phyloP scores from a whole-genome alignment of 495 filamentous ascomycete species.

The Copromyces sp. region DNA sequence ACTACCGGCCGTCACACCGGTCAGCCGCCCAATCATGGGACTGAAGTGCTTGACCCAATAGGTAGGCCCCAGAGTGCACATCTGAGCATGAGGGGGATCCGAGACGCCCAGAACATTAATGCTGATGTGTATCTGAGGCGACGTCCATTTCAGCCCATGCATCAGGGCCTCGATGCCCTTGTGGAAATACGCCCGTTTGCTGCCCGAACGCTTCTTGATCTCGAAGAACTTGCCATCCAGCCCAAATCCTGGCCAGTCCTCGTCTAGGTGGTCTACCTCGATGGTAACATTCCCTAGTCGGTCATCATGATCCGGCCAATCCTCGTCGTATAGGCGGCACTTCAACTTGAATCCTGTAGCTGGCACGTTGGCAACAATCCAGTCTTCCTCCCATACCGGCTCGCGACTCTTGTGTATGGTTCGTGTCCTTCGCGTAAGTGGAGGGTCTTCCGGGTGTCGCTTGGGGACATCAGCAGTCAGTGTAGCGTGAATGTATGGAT shows the following conservation, averaged over 20 bases:
- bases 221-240: constrained; percentile 48
- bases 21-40: constrained; percentile 75
- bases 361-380: constrained; percentile 81
- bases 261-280: constrained; percentile 42
- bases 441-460: constrained; percentile 71
- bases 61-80: constrained; percentile 69
- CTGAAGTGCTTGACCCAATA: constrained; percentile 78
- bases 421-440: constrained; percentile 59
- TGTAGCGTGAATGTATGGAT: constrained; percentile 71
- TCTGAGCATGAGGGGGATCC: constrained; percentile 59
- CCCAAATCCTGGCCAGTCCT: constrained; percentile 57
- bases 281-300: constrained; percentile 75
- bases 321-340: constrained; percentile 77
- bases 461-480: constrained; percentile 50
- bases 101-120: constrained; percentile 67
- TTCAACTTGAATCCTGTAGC: constrained; percentile 69
- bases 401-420: constrained; percentile 61
- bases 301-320: constrained; percentile 78
- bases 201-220: constrained; percentile 73
- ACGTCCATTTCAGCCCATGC: constrained; percentile 7
- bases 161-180: constrained; percentile 49
- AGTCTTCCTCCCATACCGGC: constrained; percentile 73
- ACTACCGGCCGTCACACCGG: constrained; percentile 58
- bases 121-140: constrained; percentile 50
- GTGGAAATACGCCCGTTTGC: constrained; percentile 72